A percentile compares a stretch with the other conserved stretches of the same genome.
These are phyloP conservation scores for Chionographis japonica DNA, from an alignment of 106 monocot species.

Conservation along the genomic window DNA sequence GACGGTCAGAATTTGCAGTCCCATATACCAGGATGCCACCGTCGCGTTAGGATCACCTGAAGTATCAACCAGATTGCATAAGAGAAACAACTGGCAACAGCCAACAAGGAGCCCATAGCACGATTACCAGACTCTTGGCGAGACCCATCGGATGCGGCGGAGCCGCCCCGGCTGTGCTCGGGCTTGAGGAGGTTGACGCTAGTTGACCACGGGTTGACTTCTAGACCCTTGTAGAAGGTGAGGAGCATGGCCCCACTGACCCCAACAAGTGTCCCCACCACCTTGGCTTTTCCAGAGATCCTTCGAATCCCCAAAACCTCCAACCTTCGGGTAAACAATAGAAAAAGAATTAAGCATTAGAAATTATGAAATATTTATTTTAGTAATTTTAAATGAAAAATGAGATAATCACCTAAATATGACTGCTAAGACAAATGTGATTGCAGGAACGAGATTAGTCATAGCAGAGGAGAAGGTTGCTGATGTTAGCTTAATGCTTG, in stretches of 20 bases:
- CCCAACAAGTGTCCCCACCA: slow-evolving; percentile 56
- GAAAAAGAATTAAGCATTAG: neutral
- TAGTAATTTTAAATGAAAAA: no score
- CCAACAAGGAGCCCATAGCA: slow-evolving; percentile 43
- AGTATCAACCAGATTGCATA: slow-evolving; percentile 71
- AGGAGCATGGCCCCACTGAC: slow-evolving; percentile 85
- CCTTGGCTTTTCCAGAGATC: slow-evolving; percentile 49
- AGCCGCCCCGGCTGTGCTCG: neutral
- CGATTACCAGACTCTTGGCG: slow-evolving; percentile 21
- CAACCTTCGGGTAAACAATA: slow-evolving; percentile 25
- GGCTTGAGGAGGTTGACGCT: slow-evolving; percentile 29
- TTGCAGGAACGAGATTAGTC: slow-evolving; percentile 48
- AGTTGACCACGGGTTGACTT: slow-evolving; percentile 42
- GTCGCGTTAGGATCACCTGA: slow-evolving; percentile 52
- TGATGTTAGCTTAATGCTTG: slow-evolving; percentile 46
- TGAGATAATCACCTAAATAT: slow-evolving; percentile 21
- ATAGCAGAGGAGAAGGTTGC: slow-evolving; percentile 44
- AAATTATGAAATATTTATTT: neutral
- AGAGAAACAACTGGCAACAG: slow-evolving; percentile 46
- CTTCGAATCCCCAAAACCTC: slow-evolving; percentile 39
- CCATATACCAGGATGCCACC: neutral
- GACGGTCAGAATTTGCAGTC: neutral
- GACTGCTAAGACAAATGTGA: slow-evolving; percentile 49
- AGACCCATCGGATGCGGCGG: neutral
- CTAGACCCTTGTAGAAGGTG: slow-evolving; percentile 67